A percentile compares a stretch with the other conserved stretches of the same genome.
phyloP scores from a whole-genome alignment of 305 asterid genomes.

The Solanum hybrid region DNA sequence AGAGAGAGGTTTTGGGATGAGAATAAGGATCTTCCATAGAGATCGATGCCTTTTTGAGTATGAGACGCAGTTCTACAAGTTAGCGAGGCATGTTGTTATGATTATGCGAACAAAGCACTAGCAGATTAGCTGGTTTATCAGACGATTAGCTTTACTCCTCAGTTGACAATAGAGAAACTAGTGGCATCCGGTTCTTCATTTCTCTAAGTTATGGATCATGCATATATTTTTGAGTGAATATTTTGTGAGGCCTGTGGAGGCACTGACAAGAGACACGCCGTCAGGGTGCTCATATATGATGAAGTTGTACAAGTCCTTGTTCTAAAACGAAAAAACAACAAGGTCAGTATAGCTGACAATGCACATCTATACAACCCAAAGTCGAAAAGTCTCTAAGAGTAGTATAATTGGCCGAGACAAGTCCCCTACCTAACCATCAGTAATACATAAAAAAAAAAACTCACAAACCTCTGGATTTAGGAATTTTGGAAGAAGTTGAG shows the following conservation, averaged over 20 bases:
- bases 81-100: not conserved
- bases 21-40: not conserved
- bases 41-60: not conserved
- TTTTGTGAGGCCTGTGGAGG: not conserved
- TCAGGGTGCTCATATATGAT: not conserved
- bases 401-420: not conserved
- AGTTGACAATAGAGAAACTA: not conserved
- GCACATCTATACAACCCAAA: not conserved
- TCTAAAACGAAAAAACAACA: too few species aligned
- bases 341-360: not conserved
- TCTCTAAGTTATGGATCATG: not conserved
- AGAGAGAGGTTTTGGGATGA: not conserved
- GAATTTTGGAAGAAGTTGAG: not conserved
- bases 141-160: not conserved
- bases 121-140: not conserved
- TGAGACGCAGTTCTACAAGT: not conserved
- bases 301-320: not conserved
- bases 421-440: not conserved
- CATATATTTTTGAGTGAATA: not conserved
- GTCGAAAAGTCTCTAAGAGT: not conserved
- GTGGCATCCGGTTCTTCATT: not conserved
- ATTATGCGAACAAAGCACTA: not conserved
- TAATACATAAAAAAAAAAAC: too few species aligned
- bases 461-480: not conserved
- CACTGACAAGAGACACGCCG: not conserved